phyloP scores from a whole-genome alignment of 805 yeast genomes.

The Starmerella lactis-condensi region DNA sequence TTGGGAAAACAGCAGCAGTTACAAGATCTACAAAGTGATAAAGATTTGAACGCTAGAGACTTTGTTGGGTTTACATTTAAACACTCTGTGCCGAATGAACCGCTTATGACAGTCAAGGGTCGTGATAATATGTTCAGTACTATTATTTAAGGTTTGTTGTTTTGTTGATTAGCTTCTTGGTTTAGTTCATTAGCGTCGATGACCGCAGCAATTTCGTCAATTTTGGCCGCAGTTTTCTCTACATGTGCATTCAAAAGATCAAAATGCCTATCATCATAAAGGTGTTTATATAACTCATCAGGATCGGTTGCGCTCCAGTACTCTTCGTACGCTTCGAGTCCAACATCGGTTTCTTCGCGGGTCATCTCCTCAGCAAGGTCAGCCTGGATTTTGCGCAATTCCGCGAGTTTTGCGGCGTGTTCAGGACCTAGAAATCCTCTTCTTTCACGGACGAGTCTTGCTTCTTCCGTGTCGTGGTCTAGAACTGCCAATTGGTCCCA shows the following conservation, averaged over 20 bases:
- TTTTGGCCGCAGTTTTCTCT: constrained; percentile 29
- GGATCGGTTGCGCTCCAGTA: constrained; percentile 16
- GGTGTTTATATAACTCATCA: constrained; percentile 20
- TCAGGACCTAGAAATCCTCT: constrained; percentile 25
- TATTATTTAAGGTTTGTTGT: constrained; percentile 7
- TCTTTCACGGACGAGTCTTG: constrained; percentile 22
- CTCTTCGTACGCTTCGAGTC: constrained; percentile 22
- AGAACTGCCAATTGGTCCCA: constrained; percentile 81
- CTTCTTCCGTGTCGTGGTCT: constrained; percentile 54
- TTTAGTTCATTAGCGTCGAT: constrained; percentile 19
- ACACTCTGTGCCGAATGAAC: constrained; percentile 34
- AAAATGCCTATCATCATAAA: constrained; percentile 35
- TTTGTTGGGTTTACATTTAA: constrained; percentile 93
- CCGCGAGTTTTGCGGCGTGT: constrained; percentile 34
- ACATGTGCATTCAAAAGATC: constrained; percentile 34
- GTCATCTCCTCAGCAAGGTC: constrained; percentile 29
- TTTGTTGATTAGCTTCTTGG: neutral
- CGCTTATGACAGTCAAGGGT: constrained; percentile 13
- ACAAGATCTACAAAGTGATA: constrained; percentile 57
- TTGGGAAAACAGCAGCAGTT: constrained; percentile 77
- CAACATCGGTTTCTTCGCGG: constrained; percentile 17
- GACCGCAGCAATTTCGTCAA: constrained; percentile 34
- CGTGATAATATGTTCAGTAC: constrained; percentile 9
- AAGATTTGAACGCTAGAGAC: constrained; percentile 39
- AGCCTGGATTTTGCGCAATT: constrained; percentile 39